These are phyloP conservation scores for Haplosporangium gracile DNA, from an alignment of 192 early-diverging fungal species.

Conservation along the genomic window DNA sequence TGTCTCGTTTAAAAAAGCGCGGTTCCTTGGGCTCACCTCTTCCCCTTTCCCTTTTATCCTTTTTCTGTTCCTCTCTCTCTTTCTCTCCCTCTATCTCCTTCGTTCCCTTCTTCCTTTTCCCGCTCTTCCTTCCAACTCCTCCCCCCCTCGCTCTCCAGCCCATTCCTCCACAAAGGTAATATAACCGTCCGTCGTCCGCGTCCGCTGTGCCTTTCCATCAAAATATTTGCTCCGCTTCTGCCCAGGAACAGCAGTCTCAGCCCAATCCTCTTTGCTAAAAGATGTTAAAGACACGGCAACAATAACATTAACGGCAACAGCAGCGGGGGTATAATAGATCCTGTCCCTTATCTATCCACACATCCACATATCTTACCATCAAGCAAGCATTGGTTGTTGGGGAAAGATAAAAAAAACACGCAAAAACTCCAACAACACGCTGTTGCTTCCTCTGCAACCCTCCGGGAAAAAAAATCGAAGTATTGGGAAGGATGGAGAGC, in stretches of 20 bases:
- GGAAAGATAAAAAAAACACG: background rate
- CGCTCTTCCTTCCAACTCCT: background rate
- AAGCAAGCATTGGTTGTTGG: background rate
- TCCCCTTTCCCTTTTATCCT: background rate
- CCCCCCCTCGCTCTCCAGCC: background rate
- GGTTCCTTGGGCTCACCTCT: conserved; percentile 5
- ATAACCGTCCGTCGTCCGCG: background rate
- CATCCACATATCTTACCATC: background rate
- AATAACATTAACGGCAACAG: background rate
- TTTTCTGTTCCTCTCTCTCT: background rate
- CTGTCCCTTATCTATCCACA: background rate
- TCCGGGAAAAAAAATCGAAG: background rate
- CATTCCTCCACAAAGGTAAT: conserved; percentile 14
- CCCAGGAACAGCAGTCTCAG: conserved; percentile 2
- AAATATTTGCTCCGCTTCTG: background rate
- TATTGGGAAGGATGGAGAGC: background rate
- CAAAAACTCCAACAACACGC: background rate
- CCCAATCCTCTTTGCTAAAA: background rate
- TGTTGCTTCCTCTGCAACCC: background rate
- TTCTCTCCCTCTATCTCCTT: background rate
- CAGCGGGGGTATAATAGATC: background rate
- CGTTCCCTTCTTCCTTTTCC: background rate
- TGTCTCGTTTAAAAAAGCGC: background rate
- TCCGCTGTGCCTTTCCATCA: background rate
- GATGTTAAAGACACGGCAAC: background rate